Evolutionary conservation across 305 asterid genomes (phyloP).

Genomic region (Fraxinus paxiana): DNA sequence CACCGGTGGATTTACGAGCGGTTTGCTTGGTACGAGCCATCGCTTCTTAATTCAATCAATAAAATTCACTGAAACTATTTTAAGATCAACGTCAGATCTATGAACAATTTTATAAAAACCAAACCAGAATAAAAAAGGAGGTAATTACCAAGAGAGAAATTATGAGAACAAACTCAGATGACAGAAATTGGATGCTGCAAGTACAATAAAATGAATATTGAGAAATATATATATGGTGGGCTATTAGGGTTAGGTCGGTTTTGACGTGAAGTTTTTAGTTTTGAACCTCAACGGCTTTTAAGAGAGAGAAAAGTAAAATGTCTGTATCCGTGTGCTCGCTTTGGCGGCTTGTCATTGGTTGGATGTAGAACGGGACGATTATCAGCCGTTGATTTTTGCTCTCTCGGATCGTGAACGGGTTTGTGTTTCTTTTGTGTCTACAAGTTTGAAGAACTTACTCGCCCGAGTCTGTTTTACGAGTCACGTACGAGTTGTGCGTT

Average conservation of each 20-base stretch:
- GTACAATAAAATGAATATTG: background rate
- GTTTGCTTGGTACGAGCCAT: constrained; percentile 76
- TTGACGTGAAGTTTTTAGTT: constrained; percentile 27
- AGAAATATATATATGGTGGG: background rate
- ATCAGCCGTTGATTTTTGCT: constrained; percentile 21
- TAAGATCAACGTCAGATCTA: background rate
- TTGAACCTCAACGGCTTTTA: constrained; percentile 27
- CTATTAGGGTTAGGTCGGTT: constrained; percentile 7
- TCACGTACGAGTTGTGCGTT: too few relatives aligned
- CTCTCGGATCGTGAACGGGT: constrained; percentile 37
- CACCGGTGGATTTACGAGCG: constrained; percentile 58
- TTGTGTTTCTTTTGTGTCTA: constrained; percentile 50
- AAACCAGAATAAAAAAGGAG: background rate
- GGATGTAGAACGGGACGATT: background rate
- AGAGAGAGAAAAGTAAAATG: background rate
- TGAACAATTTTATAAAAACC: background rate
- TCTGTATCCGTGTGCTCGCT: constrained; percentile 28
- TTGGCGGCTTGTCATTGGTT: constrained; percentile 28
- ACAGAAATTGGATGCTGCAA: background rate
- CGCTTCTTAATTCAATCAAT: background rate
- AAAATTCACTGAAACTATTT: background rate
- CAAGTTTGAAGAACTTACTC: constrained; percentile 16
- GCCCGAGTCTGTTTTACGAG: constrained; percentile 17
- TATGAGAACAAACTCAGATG: background rate
- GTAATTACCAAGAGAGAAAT: background rate